Percentiles rank a stretch among this genome's conserved stretches.
Conservation (phyloP, 2,329 filamentous ascomycete genomes). For the Fusarium anguioides region DNA sequence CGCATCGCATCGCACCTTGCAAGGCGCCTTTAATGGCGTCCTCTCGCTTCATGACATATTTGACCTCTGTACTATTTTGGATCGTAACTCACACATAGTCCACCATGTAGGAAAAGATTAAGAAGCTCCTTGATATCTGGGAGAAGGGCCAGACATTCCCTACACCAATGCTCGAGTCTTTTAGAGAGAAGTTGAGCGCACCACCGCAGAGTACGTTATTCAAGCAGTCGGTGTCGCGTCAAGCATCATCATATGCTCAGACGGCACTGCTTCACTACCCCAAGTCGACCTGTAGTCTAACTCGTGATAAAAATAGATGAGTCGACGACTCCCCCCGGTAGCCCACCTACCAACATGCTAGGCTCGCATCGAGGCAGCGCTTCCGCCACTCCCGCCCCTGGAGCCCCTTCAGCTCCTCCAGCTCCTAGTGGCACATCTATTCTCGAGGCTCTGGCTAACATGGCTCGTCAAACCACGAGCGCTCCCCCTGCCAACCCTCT, state of each 20-base stretch:
- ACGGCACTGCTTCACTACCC: slow-evolving; percentile 2
- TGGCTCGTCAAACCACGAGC: slow-evolving; percentile 78
- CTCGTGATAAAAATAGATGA: slow-evolving; percentile 61
- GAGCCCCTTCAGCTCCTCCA: slow-evolving; percentile 52
- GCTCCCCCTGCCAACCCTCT: slow-evolving; percentile 56
- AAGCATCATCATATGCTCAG: not conserved
- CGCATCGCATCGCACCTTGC: slow-evolving; percentile 26
- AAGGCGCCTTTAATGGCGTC: slow-evolving; percentile 14
- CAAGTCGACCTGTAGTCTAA: slow-evolving; percentile 52
- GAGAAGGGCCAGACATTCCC: slow-evolving; percentile 95
- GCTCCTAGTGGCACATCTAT: slow-evolving; percentile 69
- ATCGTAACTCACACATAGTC: slow-evolving; percentile 55
- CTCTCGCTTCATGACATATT: slow-evolving; percentile 35
- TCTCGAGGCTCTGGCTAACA: slow-evolving; percentile 81
- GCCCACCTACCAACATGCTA: slow-evolving; percentile 62
- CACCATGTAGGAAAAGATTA: slow-evolving; percentile 86
- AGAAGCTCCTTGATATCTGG: slow-evolving; percentile 96
- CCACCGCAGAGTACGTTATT: slow-evolving; percentile 71
- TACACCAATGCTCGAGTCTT: slow-evolving; percentile 77
- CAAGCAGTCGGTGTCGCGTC: slow-evolving; percentile 7
- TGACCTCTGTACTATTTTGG: slow-evolving; percentile 35
- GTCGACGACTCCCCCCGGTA: slow-evolving; percentile 78
- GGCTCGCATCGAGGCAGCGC: slow-evolving; percentile 52
- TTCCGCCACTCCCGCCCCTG: slow-evolving; percentile 19
- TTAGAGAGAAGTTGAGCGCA: slow-evolving; percentile 82